Evolutionary conservation across 768 basidiomycete genomes (phyloP), one percentile per base, ranked within the genome.

Genomic region (Scleroderma bovista): DNA sequence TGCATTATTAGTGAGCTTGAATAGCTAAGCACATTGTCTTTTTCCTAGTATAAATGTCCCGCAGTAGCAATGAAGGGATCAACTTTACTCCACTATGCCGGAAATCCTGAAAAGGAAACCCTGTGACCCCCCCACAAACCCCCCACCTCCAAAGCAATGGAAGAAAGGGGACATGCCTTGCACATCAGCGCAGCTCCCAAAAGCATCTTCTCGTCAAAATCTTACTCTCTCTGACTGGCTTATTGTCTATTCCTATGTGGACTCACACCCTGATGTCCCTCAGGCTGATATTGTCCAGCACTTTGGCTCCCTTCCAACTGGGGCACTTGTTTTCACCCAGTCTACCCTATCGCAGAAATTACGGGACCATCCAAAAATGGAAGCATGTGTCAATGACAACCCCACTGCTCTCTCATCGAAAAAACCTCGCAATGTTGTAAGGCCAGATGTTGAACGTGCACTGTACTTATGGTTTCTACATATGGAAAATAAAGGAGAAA

Each of bases 141-240:
- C 12, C 37, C 37, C 17, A 26, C 36, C 47, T 38, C 9, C n/a
- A 7, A 47, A 40, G 23, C 9, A 5, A 34, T 12, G 7, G 10
- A 47, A 47, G 22, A 39, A 5, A 41, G 40, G 40, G 24, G 34
- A 20, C 16, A 19, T 34, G 15, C 36, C 37, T 24, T 9, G 8
- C 17, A 47, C 37, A 39, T 40, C 37, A 17, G 47, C 47, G 22
- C 47, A 48, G 15, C 22, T 23, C n/a, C 23, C 19, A 3, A 33
- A 32, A 49, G 33, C 40, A 9, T 29, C 37, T 11, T 39, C 37
- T 26, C 4, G 5, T 7, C n/a, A 38, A 26, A 51, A 46, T 31
- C 38, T 51, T 9, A 40, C 45, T 20, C 44, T 51, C 6, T 33
- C 44, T 16, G 37, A 51, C 51, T 51, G 51, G 51, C 31, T 51